Evolutionary conservation across 768 basidiomycete genomes (phyloP), one percentile per base, ranked within the genome.

Genomic region (Rubroboletus pulcherrimus): DNA sequence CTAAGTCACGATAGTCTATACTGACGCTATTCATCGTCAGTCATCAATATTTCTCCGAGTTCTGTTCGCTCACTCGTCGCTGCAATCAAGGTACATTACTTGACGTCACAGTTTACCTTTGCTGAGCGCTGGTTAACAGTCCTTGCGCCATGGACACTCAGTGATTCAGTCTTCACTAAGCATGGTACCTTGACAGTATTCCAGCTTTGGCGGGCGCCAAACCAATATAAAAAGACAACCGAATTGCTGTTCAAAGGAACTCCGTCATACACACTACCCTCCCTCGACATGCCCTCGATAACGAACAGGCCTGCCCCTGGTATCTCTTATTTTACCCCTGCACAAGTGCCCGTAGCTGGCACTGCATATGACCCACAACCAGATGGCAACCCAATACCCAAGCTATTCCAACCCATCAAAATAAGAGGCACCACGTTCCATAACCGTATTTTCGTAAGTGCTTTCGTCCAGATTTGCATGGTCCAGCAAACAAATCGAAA

Each of bases 381-480:
- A 3, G 68, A 73, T 57, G 77, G 71, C n/a, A 72, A 63, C 43
- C 62, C 68, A 1, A 71, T 76, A 39, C 78, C 77, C 5, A 73
- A 62, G 49, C 65, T 83, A 19, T 85, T 85, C 71, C 76, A 80
- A 61, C 83, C 83, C 6, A 55, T 85, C 51, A 79, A 74, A 64
- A 83, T 81, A 38, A 74, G 81, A 29, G 78, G 78, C 5, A 71
- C 78, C 1, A 75, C 76, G 35, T 78, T 83, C 55, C 81, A 79
- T 17, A 84, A 82, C 60, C 75, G 82, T 44, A 80, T 83, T 7
- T 79, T 79, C 49, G 81, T 83, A 56, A 61, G 79, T 60, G 35
- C 6, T 30, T 3, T 44, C 21, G 6, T 26, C 21, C 30, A 7
- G 45, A 30, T 46, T 41, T n/a, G 31, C 38, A 4, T 37, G 7